A percentile compares a stretch with the other conserved stretches of the same genome.
phyloP scores from a whole-genome alignment of 2,329 filamentous ascomycete genomes.

The Davidsoniella australis region DNA sequence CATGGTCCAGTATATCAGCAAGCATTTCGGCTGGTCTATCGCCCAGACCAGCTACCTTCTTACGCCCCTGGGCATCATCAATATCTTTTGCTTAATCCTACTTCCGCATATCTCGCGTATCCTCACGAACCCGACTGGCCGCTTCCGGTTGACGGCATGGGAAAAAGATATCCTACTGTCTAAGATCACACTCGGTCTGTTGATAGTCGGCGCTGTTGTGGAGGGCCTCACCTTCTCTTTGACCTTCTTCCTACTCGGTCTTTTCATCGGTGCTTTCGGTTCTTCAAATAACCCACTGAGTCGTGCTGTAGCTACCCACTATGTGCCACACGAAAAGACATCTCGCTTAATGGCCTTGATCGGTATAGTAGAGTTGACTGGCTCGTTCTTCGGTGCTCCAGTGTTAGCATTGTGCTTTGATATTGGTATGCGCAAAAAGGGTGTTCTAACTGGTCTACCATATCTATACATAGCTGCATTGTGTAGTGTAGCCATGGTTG shows the following conservation, averaged over 20 bases:
- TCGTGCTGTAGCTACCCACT: constrained; percentile 25
- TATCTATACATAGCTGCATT: constrained; percentile 24
- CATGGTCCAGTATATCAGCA: constrained; percentile 27
- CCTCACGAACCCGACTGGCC: constrained; percentile 16
- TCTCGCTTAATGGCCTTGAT: constrained; percentile 26
- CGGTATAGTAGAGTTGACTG: constrained; percentile 24
- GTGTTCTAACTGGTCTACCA: constrained; percentile 23
- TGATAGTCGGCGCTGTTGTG: constrained; percentile 20
- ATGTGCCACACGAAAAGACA: constrained; percentile 22
- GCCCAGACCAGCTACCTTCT: constrained; percentile 25
- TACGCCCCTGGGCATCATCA: constrained; percentile 24
- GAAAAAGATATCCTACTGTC: constrained; percentile 23
- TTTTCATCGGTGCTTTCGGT: constrained; percentile 24
- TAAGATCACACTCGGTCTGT: constrained; percentile 19
- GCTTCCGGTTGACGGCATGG: constrained; percentile 21
- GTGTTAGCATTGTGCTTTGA: constrained; percentile 24
- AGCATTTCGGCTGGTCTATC: constrained; percentile 27
- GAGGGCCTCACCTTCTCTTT: constrained; percentile 21
- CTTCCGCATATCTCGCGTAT: constrained; percentile 21
- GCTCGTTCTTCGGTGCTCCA: constrained; percentile 25
- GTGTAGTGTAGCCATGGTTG: constrained; percentile 17
- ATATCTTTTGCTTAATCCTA: constrained; percentile 21
- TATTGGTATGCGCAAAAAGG: constrained; percentile 20
- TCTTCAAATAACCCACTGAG: constrained; percentile 23
- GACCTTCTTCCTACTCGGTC: constrained; percentile 21